Percentiles rank a stretch among this genome's conserved stretches.
phyloP scores from a whole-genome alignment of 768 basidiomycete genomes.

The Gloeostereum incarnatum region DNA sequence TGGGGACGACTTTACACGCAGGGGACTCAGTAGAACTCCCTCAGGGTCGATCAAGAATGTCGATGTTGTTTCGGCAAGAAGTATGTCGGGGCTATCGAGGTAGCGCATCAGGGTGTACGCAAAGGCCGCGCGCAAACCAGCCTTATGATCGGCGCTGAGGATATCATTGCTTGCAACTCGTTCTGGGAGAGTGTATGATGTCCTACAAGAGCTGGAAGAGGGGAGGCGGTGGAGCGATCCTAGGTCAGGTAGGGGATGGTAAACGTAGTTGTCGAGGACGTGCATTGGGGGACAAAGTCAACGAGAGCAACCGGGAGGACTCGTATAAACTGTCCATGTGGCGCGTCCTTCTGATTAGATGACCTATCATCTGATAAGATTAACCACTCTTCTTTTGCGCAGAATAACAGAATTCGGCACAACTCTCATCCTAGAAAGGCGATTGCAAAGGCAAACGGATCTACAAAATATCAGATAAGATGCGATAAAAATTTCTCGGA shows the following conservation, averaged over 20 bases:
- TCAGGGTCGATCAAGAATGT: conserved; percentile 3
- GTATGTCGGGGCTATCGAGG: background rate
- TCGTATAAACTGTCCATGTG: too few species aligned
- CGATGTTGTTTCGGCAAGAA: conserved; percentile 1
- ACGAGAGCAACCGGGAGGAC: too few species aligned
- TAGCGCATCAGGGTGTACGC: conserved; percentile 2
- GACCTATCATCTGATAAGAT: too few species aligned
- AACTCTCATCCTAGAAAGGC: too few species aligned
- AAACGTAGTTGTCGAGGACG: conserved; percentile 2
- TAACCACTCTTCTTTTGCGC: too few species aligned
- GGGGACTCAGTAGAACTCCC: background rate
- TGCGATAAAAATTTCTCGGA: too few species aligned
- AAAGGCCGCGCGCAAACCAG: conserved; percentile 2
- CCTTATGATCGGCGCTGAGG: background rate
- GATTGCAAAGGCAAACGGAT: too few species aligned
- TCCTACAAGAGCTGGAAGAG: background rate
- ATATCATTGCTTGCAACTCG: background rate
- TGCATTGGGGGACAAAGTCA: background rate
- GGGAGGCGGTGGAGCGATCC: conserved; percentile 2
- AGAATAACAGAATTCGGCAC: too few species aligned
- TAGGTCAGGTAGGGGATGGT: conserved; percentile 4
- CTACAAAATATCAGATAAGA: too few species aligned
- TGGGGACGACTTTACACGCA: background rate
- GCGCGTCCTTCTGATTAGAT: too few species aligned
- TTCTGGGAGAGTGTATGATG: background rate